Evolutionary conservation across 352 stramenopile species (phyloP).

Genomic region (Globisporangium canariense): DNA sequence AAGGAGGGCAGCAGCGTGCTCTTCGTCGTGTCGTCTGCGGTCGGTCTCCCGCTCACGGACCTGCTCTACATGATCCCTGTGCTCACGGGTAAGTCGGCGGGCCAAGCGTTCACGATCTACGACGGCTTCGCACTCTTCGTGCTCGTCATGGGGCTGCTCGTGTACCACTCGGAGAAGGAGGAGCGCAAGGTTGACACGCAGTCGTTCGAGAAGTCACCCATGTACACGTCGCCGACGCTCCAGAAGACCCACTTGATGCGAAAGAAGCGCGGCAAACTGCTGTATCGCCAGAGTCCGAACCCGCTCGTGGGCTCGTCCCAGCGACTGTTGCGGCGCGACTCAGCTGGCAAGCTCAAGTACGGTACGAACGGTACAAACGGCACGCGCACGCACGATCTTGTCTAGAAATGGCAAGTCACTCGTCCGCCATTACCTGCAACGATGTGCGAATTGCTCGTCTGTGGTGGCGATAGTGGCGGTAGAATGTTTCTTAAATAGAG

Average conservation of each 20-base stretch:
- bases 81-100: conserved; percentile 61
- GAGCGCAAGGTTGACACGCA: conserved; percentile 51
- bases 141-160: conserved; percentile 79
- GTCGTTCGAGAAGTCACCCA: conserved; percentile 81
- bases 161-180: conserved; percentile 89
- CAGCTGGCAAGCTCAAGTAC: conserved; percentile 48
- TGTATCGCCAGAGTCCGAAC: conserved; percentile 84
- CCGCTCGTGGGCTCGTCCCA: conserved; percentile 56
- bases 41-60: conserved; percentile 79
- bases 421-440: background rate
- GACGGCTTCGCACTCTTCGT: conserved; percentile 87
- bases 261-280: conserved; percentile 70
- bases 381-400: conserved; percentile 14
- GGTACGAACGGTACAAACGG: conserved; percentile 31
- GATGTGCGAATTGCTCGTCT: background rate
- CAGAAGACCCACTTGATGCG: conserved; percentile 85
- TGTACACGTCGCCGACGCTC: conserved; percentile 81
- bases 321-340: conserved; percentile 50
- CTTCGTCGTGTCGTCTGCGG: conserved; percentile 84
- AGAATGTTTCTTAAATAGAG: conserved; percentile 2
- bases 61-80: conserved; percentile 82
- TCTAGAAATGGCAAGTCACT: background rate
- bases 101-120: conserved; percentile 82
- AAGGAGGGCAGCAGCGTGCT: conserved; percentile 86
- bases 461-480: background rate